Evolutionary conservation across 108 stramenopile species (phyloP), one percentile per base, ranked within the genome.

Genomic region (Cyclotella cryptica): DNA sequence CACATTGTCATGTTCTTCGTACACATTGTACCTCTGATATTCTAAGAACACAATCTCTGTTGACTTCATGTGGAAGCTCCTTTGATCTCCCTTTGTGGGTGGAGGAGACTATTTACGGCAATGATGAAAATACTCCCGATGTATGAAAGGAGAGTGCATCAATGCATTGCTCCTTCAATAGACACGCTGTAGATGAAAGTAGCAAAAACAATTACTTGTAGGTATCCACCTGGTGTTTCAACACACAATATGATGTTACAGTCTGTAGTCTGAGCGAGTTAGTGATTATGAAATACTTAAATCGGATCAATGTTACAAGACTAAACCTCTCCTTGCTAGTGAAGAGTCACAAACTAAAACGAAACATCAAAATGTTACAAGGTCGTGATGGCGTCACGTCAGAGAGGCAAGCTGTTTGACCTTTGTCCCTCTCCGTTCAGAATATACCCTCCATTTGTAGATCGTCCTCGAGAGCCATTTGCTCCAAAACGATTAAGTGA

Each of bases 31-130:
- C 52, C 18, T 21, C 41, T 43, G 3, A 43, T 43, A 19, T 30
- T 24, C 19, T 57, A 70, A 9, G 0, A 18, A 59, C 64, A 35
- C 41, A 9, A n/a, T 21, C 55, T n/a, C 14, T 53, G 19, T 63
- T 22, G 30, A n/a, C 19, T 45, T 39, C 6, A 45, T 65, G 44
- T 9, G 35, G 27, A 28, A 89, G 89, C 59, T 75, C 88, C 15
- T 94, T 94, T 77, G 90, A 89, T 76, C 73, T 94, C 30, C 93
- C 93, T 8, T 51, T 88, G n/a, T 94, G 93, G 90, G 93, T 85
- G 3, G 85, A 94, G 27, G 51, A 87, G 40, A 68, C 29, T 15
- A 90, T 93, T 35, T 93, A 91, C 68, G 65, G 59, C 6, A 58
- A 12, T 41, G 22, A 6, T 46, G 49, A 29, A 53, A n/a, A 45